Base-by-base conservation (phyloP, 352 stramenopile species). In the Pythium volutum region DNA sequence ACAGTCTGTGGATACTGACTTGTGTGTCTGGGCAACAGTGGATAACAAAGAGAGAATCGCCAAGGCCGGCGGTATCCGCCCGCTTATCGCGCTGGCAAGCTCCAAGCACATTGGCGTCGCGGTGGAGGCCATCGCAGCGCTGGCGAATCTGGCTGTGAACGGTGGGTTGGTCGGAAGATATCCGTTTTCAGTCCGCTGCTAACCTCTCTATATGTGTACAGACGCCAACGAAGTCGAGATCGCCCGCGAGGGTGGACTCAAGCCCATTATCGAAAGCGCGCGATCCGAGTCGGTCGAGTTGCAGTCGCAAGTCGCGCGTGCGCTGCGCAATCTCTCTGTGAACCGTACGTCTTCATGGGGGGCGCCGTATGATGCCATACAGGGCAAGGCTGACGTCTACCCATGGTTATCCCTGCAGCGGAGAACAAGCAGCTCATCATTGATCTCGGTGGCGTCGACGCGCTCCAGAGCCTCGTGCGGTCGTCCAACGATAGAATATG, bases 91-190 rank as follows among this genome's bases (percentile, higher is more conserved):
- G 42, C 75, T 93, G 47, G 82, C 84, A 33, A 89, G 76, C 70
- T 93, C 86, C 46, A 88, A 79, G 56, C 83, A 93, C 56, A 87
- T 95, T 31, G 83, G 75, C 39, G 92, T 97, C 25, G 79, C 80
- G 0, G 84, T 97, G 18, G 92, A 97, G 64, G 92, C 93, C 33
- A 91, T 98, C 45, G 93, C 93, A n/a, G 93, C 93, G 22, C 74
- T 98, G 22, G 93, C 93, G 52, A 98, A 98, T 67, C 69, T 98
- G 34, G 94, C 94, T 14, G 94, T 98, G 18, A 97, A 98, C 57
- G 92, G 87, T 97, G 67, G 47, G 23, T 49, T 6, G 3, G 25
- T 3, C 3, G 5, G 5, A 10, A 46, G 15, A 1, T 45, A 1
- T 42, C 41, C 11, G 20, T 31, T 29, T 9, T 26, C 16, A n/a